These are phyloP conservation scores for Fusarium xyrophilum DNA, from an alignment of 2,329 filamentous ascomycete species.

Conservation along the genomic window DNA sequence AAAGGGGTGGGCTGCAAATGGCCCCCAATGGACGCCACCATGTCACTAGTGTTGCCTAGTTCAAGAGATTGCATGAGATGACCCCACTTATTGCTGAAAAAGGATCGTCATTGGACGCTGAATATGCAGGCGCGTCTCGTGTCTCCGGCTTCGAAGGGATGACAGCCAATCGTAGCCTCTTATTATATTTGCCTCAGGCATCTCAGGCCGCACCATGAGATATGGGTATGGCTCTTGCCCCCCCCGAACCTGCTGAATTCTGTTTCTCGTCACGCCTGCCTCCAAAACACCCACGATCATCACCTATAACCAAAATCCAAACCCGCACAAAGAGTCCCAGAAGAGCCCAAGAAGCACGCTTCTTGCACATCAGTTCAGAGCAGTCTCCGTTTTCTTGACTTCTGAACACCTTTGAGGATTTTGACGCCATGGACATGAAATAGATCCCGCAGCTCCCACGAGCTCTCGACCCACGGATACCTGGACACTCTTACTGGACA, in stretches of 20 bases:
- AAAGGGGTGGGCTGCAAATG: constrained; percentile 3
- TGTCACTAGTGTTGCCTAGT: constrained; percentile 9
- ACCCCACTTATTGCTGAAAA: constrained; percentile 4
- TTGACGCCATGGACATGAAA: constrained; percentile 40
- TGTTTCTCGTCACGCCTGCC: constrained; percentile 40
- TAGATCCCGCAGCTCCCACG: constrained; percentile 39
- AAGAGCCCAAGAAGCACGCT: constrained; percentile 23
- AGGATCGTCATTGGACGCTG: constrained; percentile 25
- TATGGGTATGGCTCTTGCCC: constrained; percentile 41
- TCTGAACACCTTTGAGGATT: constrained; percentile 27
- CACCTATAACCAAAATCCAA: constrained; percentile 26
- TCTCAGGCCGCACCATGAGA: constrained; percentile 32
- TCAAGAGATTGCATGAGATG: constrained; percentile 24
- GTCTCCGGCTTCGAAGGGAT: constrained; percentile 12
- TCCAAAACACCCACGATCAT: constrained; percentile 29
- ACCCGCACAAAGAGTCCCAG: constrained; percentile 7
- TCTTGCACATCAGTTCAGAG: constrained; percentile 32
- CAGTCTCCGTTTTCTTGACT: constrained; percentile 27
- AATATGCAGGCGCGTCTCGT: constrained; percentile 36
- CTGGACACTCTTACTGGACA: constrained; percentile 36
- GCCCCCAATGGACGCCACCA: constrained; percentile 10
- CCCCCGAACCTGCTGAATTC: constrained; percentile 36
- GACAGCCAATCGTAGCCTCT: constrained; percentile 28
- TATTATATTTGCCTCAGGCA: constrained; percentile 37
- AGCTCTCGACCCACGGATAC: constrained; percentile 36